Base-by-base conservation (phyloP, 192 early-diverging fungal species). In the Spizellomyces punctatus region DNA sequence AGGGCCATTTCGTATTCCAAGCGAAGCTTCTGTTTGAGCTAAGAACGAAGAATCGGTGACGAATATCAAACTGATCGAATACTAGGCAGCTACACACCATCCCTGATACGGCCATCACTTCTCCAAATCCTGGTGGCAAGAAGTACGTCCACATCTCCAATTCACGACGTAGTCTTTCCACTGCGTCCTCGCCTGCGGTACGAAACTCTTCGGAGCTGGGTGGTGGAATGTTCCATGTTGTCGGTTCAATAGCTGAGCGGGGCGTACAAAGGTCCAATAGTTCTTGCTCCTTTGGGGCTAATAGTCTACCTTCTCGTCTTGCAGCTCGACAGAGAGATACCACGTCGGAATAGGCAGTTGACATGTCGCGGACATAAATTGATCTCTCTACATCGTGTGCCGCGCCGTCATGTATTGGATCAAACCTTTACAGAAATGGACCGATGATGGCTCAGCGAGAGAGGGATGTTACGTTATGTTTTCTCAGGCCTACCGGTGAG, bases 231-330 rank as follows among this genome's bases (percentile, higher is more conserved):
- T 49, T 64, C 85, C 85, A 87, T 6, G 46, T 43, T 8, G 58
- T 58, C 22, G 82, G 55, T 21, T 71, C 70, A 5, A 84, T 64
- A 42, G 72, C 60, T 12, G 69, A 67, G 44, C 42, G 17, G 1
- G 82, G 54, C 19, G 82, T 83, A 58, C 82, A 84, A 44, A 85
- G 63, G 19, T 86, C 74, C 57, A 86, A 81, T 69, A 86, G 66
- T 14, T 71, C 67, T 12, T 43, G 54, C 67, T 86, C 83, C 47
- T 79, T 63, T 27, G 47, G 36, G 14, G 77, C 67, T 10, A 83
- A n/a, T 9, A 77, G 46, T 6, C 64, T 46, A 21, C 72, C 74
- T 54, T 78, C 72, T 9, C 55, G 45, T 17, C 76, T 66, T 6
- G 77, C 63, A 27, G 71, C 52, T 45, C 69, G 54, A 10, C 72